Evolutionary conservation across 495 filamentous ascomycete genomes (phyloP).

Genomic region (Penicillium turbatum): DNA sequence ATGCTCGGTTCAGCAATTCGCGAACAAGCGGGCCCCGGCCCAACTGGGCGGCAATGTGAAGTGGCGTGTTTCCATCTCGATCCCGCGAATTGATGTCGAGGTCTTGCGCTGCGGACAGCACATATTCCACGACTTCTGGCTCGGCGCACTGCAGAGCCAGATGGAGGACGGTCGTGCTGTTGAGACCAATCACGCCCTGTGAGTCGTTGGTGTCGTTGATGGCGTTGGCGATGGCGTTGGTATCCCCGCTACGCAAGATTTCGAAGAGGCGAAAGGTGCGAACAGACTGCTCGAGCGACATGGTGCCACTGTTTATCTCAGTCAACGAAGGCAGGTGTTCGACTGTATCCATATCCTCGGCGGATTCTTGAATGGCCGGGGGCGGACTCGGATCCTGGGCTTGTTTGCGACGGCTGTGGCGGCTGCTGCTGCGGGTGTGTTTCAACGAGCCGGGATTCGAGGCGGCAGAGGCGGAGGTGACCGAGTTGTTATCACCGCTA

Average conservation of each 20-base stretch:
- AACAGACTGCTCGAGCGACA: constrained; percentile 89
- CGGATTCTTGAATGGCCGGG: constrained; percentile 20
- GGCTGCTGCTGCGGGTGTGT: constrained; percentile 31
- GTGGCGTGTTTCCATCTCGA: constrained; percentile 86
- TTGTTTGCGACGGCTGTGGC: constrained; percentile 25
- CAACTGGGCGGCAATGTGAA: constrained; percentile 82
- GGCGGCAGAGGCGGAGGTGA: constrained; percentile 27
- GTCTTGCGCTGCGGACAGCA: constrained; percentile 62
- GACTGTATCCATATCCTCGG: constrained; percentile 30
- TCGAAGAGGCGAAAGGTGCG: constrained; percentile 92
- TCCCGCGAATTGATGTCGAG: constrained; percentile 88
- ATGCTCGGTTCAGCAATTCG: constrained; percentile 70
- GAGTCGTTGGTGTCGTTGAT: constrained; percentile 64
- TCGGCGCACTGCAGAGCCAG: constrained; percentile 97
- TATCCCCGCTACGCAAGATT: constrained; percentile 83
- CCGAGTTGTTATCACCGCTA: constrained; percentile 29
- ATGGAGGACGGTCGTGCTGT: constrained; percentile 85
- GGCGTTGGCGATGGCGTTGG: constrained; percentile 80
- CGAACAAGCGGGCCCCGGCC: constrained; percentile 74
- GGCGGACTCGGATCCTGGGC: constrained; percentile 23
- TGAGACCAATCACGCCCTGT: constrained; percentile 46
- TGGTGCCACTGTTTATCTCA: constrained; percentile 27
- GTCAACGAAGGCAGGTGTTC: constrained; percentile 33
- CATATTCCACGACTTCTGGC: constrained; percentile 90
- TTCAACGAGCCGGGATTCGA: constrained; percentile 27